These are phyloP conservation scores for Kwoniella shivajii DNA, from an alignment of 1,284 basidiomycete species.

Conservation along the genomic window DNA sequence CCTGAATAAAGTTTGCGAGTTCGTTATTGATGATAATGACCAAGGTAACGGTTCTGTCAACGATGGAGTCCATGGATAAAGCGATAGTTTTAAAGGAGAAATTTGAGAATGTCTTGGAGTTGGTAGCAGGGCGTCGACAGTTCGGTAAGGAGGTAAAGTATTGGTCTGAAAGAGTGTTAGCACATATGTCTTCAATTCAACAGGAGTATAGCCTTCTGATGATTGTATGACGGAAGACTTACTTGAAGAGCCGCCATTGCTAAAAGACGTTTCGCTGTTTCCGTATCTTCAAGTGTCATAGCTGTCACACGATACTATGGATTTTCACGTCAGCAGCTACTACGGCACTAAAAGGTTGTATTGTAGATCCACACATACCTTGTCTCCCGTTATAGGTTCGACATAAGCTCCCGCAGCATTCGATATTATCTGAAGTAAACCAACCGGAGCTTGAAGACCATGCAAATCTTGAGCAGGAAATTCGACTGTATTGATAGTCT, in stretches of 20 bases:
- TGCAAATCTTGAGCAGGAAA: conserved; percentile 6
- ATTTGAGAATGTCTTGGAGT: conserved; percentile 8
- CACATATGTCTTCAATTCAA: too few relatives aligned
- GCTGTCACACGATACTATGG: conserved; percentile 20
- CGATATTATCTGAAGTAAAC: conserved; percentile 17
- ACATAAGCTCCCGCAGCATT: conserved; percentile 24
- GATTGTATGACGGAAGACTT: not conserved
- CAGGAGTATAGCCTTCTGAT: not conserved
- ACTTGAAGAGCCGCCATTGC: conserved; percentile 13
- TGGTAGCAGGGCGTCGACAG: conserved; percentile 2
- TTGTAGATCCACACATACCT: conserved; percentile 1
- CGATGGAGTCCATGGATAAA: conserved; percentile 20
- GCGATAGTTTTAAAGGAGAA: conserved; percentile 4
- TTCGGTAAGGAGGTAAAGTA: conserved; percentile 9
- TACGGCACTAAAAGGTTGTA: not conserved
- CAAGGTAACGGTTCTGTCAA: conserved; percentile 19
- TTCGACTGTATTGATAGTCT: conserved; percentile 8
- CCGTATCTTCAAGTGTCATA: conserved; percentile 9
- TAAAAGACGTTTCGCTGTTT: conserved; percentile 11
- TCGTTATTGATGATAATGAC: conserved; percentile 4
- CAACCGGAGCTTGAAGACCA: conserved; percentile 7
- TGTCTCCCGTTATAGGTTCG: conserved; percentile 3
- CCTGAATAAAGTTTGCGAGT: conserved; percentile 14
- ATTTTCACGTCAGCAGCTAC: not conserved
- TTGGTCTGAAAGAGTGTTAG: too few relatives aligned